Evolutionary conservation across 768 basidiomycete species (phyloP).

Genomic region (Lactifluus piperatus): DNA sequence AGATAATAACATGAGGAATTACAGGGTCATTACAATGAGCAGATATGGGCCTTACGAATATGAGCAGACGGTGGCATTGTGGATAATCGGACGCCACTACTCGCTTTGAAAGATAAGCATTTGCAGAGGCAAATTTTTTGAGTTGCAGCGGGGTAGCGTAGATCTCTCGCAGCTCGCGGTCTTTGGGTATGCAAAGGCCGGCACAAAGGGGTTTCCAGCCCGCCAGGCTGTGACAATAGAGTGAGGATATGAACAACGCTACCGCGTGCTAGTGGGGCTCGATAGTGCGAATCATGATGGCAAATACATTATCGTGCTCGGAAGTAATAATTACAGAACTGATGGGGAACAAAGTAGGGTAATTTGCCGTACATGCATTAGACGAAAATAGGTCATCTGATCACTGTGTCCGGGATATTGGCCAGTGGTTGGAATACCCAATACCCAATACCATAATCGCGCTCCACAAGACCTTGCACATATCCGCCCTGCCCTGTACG

Average conservation of each 20-base stretch:
- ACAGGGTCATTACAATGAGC: background rate
- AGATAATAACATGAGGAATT: background rate
- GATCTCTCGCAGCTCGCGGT: no score
- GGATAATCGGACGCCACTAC: constrained; percentile 2
- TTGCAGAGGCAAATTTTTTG: background rate
- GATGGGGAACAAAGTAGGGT: background rate
- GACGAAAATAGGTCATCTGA: background rate
- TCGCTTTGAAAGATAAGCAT: background rate
- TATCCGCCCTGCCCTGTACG: constrained; percentile 1
- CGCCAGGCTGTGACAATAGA: no score
- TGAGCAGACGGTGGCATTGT: background rate
- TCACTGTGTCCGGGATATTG: background rate
- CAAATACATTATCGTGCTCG: background rate
- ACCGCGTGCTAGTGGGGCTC: background rate
- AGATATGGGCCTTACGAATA: background rate
- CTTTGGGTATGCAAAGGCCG: no score
- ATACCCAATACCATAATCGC: background rate
- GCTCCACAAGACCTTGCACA: background rate
- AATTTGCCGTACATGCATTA: background rate
- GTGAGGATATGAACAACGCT: no score
- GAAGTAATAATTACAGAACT: background rate
- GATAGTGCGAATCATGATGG: background rate
- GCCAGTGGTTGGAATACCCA: background rate
- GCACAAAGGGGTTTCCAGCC: no score
- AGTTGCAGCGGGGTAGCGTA: background rate